Conservation (phyloP, 192 early-diverging fungal species). For the Backusella australiensis region DNA sequence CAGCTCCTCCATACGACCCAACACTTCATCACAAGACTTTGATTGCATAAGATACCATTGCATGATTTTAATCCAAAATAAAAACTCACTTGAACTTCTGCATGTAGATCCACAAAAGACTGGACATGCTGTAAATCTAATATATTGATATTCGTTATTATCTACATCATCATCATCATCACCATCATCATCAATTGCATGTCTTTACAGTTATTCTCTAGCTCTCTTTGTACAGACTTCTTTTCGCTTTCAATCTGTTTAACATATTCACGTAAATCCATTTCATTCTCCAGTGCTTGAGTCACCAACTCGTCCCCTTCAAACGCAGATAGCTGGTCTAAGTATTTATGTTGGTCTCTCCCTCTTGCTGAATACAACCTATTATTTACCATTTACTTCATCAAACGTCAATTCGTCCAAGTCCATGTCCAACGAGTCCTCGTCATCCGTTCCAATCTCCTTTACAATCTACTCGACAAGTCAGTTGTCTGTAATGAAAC, state of each 20-base stretch:
- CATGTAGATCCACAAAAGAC: conserved; percentile 63
- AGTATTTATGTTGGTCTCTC: background rate
- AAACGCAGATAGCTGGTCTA: conserved; percentile 69
- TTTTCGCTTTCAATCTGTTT: conserved; percentile 76
- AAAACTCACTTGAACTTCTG: conserved; percentile 55
- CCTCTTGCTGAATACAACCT: background rate
- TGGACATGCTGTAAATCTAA: conserved; percentile 57
- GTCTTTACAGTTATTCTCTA: conserved; percentile 68
- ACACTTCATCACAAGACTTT: conserved; percentile 70
- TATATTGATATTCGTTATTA: background rate
- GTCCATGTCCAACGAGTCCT: conserved; percentile 19
- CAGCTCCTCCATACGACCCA: conserved; percentile 83
- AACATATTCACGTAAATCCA: conserved; percentile 86
- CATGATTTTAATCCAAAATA: background rate
- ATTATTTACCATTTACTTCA: conserved; percentile 52
- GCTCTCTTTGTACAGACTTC: conserved; percentile 61
- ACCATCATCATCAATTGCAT: background rate
- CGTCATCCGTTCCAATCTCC: background rate
- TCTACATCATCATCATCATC: background rate
- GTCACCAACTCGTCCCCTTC: conserved; percentile 84
- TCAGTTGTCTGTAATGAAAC: background rate
- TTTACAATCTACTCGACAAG: background rate
- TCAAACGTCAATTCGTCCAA: conserved; percentile 50
- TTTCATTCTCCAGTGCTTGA: conserved; percentile 76
- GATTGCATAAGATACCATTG: background rate